Conservation (phyloP, 169 alveolate genomes). For the Theileria parva region DNA sequence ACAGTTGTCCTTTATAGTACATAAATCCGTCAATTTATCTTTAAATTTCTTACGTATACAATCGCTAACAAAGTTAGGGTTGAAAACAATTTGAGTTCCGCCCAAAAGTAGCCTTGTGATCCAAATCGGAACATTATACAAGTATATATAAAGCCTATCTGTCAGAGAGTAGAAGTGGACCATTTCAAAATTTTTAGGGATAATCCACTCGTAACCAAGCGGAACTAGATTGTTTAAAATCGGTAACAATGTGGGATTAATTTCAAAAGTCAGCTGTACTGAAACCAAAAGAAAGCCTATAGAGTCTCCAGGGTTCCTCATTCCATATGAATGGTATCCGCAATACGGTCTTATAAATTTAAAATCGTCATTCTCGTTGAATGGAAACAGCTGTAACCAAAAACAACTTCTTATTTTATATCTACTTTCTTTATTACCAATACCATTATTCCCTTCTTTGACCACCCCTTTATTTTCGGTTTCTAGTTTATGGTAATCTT, state of each 20-base stretch:
- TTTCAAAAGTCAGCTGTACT: constrained; percentile 56
- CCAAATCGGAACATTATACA: constrained; percentile 48
- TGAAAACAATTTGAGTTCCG: neutral
- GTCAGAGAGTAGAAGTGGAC: constrained; percentile 36
- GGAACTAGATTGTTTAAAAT: constrained; percentile 57
- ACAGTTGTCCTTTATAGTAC: neutral
- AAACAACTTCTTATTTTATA: constrained; percentile 11
- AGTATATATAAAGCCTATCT: constrained; percentile 17
- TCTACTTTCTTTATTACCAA: neutral
- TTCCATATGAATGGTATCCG: constrained; percentile 76
- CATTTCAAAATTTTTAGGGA: constrained; percentile 71
- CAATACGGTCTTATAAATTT: constrained; percentile 71
- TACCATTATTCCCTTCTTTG: neutral
- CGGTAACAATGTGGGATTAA: constrained; percentile 58
- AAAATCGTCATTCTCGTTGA: constrained; percentile 63
- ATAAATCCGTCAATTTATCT: neutral
- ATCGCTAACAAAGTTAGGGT: neutral
- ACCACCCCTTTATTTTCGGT: neutral
- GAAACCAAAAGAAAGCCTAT: constrained; percentile 69
- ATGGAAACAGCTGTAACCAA: constrained; percentile 58
- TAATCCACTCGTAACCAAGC: constrained; percentile 61
- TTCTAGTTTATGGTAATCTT: neutral
- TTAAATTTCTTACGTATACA: neutral
- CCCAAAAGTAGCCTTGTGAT: constrained; percentile 38
- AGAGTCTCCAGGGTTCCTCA: constrained; percentile 68